A percentile compares a stretch with the other conserved stretches of the same genome.
These are phyloP conservation scores for Phlegmacium glaucopus DNA, from an alignment of 768 basidiomycete species.

Conservation along the genomic window DNA sequence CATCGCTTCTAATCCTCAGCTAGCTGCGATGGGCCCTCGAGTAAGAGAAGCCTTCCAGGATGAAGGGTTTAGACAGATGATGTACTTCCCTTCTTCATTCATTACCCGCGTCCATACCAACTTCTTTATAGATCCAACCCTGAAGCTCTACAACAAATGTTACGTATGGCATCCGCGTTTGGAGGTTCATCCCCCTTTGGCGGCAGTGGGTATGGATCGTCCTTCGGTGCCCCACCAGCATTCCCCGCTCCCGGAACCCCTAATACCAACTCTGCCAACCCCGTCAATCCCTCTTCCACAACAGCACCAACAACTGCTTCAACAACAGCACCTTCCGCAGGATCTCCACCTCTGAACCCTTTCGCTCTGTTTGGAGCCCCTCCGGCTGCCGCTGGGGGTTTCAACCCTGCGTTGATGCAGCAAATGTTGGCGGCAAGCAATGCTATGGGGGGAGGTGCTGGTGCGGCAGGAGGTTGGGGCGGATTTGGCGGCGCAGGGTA, in stretches of 20 bases:
- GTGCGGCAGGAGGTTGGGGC: constrained; percentile 20
- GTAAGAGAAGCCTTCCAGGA: constrained; percentile 77
- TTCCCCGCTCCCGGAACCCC: constrained; percentile 60
- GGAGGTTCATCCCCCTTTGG: constrained; percentile 27
- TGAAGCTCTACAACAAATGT: constrained; percentile 67
- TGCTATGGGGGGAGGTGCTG: constrained; percentile 22
- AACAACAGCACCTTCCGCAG: constrained; percentile 16
- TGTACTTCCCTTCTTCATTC: constrained; percentile 41
- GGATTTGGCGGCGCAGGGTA: constrained; percentile 24
- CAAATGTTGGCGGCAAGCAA: constrained; percentile 30
- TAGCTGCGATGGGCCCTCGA: constrained; percentile 74
- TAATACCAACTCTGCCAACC: constrained; percentile 12
- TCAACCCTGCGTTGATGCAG: constrained; percentile 43
- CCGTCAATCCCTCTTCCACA: constrained; percentile 15
- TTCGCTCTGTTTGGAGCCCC: constrained; percentile 18
- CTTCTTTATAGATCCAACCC: constrained; percentile 62
- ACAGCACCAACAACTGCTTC: constrained; percentile 19
- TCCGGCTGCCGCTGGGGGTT: constrained; percentile 17
- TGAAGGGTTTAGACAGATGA: constrained; percentile 69
- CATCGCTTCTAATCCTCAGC: constrained; percentile 77
- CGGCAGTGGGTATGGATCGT: constrained; percentile 23
- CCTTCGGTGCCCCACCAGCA: constrained; percentile 18
- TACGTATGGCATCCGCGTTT: constrained; percentile 66
- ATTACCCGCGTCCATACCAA: not conserved
- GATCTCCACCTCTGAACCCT: constrained; percentile 18